Evolutionary conservation across 768 basidiomycete species (phyloP).

Genomic region (Hygrophorus russula): DNA sequence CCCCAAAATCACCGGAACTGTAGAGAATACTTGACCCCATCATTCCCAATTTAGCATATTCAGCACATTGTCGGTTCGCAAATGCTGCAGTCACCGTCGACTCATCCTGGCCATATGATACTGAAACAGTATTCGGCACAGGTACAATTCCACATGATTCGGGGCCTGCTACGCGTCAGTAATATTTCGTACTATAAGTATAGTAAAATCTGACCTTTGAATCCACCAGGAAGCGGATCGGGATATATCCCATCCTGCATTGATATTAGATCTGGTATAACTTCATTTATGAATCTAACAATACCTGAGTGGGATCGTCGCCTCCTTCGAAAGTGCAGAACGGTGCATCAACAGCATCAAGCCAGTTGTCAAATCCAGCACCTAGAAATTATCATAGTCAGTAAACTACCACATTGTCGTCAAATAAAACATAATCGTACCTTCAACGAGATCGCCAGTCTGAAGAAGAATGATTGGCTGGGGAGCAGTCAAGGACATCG

Average conservation of each 20-base stretch:
- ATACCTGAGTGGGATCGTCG: slow-evolving; percentile 17
- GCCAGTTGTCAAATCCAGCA: slow-evolving; percentile 22
- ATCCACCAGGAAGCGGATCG: slow-evolving; percentile 15
- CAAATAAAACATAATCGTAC: slow-evolving; percentile 3
- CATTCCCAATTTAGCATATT: slow-evolving; percentile 38
- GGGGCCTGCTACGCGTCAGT: not conserved
- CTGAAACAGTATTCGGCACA: slow-evolving; percentile 31
- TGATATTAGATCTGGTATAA: too few species aligned
- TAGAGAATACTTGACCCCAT: slow-evolving; percentile 37
- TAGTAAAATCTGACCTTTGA: slow-evolving; percentile 13
- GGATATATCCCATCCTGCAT: slow-evolving; percentile 16
- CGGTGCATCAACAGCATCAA: slow-evolving; percentile 24
- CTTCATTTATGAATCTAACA: too few species aligned
- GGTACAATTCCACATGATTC: slow-evolving; percentile 23
- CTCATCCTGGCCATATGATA: slow-evolving; percentile 28
- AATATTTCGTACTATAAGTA: not conserved
- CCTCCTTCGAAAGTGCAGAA: slow-evolving; percentile 25
- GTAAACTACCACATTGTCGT: not conserved
- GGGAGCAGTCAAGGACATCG: slow-evolving; percentile 23
- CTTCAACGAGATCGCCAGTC: slow-evolving; percentile 14
- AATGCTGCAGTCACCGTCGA: slow-evolving; percentile 22
- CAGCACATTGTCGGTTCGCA: slow-evolving; percentile 30
- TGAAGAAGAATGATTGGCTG: slow-evolving; percentile 22
- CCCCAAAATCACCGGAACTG: slow-evolving; percentile 28
- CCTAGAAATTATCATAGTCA: not conserved